These are phyloP conservation scores for Brachypodium distachyon DNA, from an alignment of 202 grass and related monocot species.

Conservation along the genomic window DNA sequence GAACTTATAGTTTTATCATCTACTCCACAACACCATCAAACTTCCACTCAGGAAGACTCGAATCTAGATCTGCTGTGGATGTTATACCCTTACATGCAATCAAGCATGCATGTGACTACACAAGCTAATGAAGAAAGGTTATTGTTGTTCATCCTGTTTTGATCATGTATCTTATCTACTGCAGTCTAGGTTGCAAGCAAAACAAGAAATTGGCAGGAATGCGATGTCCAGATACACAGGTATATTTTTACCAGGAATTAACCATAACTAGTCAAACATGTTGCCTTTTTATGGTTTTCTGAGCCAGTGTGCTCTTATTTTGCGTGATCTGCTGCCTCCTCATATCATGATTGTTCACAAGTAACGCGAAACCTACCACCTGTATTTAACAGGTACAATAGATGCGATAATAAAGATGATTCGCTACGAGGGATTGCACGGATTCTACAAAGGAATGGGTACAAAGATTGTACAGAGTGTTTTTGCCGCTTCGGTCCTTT, in stretches of 20 bases:
- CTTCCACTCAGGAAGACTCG: neutral
- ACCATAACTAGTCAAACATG: neutral
- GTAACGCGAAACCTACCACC: neutral
- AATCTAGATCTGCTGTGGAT: neutral
- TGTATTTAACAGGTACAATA: conserved; percentile 60
- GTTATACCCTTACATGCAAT: neutral
- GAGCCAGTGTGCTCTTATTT: neutral
- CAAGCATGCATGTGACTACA: neutral
- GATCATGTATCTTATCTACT: conserved; percentile 27
- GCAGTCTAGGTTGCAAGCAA: conserved; percentile 99
- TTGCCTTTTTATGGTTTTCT: neutral
- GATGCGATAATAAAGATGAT: conserved; percentile 98
- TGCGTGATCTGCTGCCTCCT: neutral
- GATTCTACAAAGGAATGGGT: conserved; percentile 98
- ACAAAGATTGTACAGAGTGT: conserved; percentile 99
- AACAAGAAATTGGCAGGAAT: conserved; percentile 95
- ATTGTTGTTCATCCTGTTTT: conserved; percentile 1
- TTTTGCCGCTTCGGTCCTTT: conserved; percentile 90
- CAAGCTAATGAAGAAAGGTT: neutral
- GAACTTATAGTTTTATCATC: neutral
- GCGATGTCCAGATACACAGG: conserved; percentile 84
- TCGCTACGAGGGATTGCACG: conserved; percentile 71
- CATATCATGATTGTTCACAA: neutral
- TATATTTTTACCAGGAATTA: conserved; percentile 19
- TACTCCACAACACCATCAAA: neutral